phyloP scores from a whole-genome alignment of 228 moss, liverwort and hornwort species.

The Sphagnum magellanicum region DNA sequence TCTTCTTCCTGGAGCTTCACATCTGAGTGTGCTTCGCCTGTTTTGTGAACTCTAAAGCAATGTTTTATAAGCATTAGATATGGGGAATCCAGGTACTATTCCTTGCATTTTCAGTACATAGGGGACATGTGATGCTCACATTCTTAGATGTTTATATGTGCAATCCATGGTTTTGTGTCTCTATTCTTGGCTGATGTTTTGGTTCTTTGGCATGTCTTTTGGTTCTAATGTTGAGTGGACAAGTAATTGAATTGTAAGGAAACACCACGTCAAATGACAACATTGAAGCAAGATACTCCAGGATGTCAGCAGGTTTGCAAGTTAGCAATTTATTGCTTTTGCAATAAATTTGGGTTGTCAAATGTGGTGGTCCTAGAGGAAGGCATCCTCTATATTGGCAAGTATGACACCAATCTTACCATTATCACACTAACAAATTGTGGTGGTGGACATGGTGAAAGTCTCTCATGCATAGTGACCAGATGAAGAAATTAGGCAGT shows the following conservation, averaged over 20 bases:
- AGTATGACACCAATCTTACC: constrained; percentile 36
- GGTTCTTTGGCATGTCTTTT: too few relatives aligned
- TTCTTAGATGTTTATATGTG: too few relatives aligned
- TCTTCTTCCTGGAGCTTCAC: not conserved
- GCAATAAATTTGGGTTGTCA: constrained; percentile 30
- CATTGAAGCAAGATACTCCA: constrained; percentile 35
- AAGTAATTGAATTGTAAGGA: constrained; percentile 53
- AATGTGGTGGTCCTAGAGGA: constrained; percentile 47
- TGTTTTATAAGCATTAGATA: too few relatives aligned
- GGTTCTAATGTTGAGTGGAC: not conserved
- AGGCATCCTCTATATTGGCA: constrained; percentile 47
- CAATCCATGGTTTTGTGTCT: too few relatives aligned
- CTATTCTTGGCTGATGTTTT: too few relatives aligned
- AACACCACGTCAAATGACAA: constrained; percentile 44
- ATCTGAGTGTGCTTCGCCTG: too few relatives aligned
- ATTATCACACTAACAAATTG: constrained; percentile 55
- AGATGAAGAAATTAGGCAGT: not conserved
- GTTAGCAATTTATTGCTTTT: constrained; percentile 38
- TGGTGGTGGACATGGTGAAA: constrained; percentile 26
- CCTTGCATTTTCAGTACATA: too few relatives aligned
- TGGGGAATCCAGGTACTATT: too few relatives aligned
- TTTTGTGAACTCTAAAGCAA: too few relatives aligned
- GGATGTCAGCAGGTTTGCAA: constrained; percentile 37
- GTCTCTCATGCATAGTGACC: constrained; percentile 27
- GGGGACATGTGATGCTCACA: too few relatives aligned